Percentiles rank a stretch among this genome's conserved stretches.
Evolutionary conservation across 768 basidiomycete species (phyloP).

Genomic region (Tylopilus felleus): DNA sequence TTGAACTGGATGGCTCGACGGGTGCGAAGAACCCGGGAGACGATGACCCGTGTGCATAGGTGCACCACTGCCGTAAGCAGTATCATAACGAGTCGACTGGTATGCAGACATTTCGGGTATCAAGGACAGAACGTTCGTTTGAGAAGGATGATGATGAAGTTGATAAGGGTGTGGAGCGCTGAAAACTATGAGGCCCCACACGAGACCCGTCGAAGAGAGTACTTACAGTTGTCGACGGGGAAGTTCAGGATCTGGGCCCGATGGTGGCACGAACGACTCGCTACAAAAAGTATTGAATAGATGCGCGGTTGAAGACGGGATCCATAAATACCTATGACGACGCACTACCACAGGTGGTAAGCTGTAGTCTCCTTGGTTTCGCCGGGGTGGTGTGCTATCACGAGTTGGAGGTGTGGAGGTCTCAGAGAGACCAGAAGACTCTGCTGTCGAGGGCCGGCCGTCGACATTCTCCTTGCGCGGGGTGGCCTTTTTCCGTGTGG

Average conservation of each 20-base stretch:
- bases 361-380: slow-evolving; percentile 39
- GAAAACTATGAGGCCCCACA: slow-evolving; percentile 17
- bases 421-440: slow-evolving; percentile 69
- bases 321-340: slow-evolving; percentile 36
- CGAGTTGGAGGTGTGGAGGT: slow-evolving; percentile 70
- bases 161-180: slow-evolving; percentile 46
- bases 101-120: slow-evolving; percentile 59
- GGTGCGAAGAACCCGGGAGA: slow-evolving; percentile 33
- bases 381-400: slow-evolving; percentile 60
- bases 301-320: not conserved
- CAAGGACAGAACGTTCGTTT: slow-evolving; percentile 47
- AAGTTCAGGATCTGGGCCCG: slow-evolving; percentile 43
- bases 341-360: slow-evolving; percentile 38
- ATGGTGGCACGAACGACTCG: slow-evolving; percentile 44
- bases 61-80: slow-evolving; percentile 39
- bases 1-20: slow-evolving; percentile 34
- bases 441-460: slow-evolving; percentile 69
- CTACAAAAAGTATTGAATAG: slow-evolving; percentile 27
- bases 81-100: slow-evolving; percentile 51
- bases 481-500: slow-evolving; percentile 62
- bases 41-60: slow-evolving; percentile 36
- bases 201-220: not conserved
- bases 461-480: slow-evolving; percentile 58
- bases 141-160: slow-evolving; percentile 39
- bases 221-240: slow-evolving; percentile 49